These are phyloP conservation scores for Ganoderma sinense DNA, from an alignment of 1,284 basidiomycete species.

Conservation along the genomic window DNA sequence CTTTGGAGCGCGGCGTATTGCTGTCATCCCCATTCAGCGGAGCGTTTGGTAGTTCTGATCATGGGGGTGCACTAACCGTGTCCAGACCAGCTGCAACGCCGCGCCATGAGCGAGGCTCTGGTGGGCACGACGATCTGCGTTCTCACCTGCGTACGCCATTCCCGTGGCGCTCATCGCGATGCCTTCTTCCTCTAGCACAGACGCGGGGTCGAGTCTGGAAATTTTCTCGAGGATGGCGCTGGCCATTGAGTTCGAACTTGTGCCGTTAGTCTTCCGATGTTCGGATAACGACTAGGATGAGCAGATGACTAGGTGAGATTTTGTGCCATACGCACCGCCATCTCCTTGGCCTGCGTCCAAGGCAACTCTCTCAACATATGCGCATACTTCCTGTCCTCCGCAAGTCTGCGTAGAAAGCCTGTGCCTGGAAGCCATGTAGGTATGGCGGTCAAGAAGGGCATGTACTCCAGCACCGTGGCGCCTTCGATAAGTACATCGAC, in stretches of 20 bases:
- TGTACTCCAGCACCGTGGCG: conserved; percentile 18
- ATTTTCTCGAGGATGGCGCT: conserved; percentile 8
- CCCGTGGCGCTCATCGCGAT: conserved; percentile 6
- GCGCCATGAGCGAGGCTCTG: not conserved
- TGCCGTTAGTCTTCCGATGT: not conserved
- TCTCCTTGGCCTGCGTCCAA: conserved; percentile 7
- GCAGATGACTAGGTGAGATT: not conserved
- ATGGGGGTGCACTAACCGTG: conserved; percentile 19
- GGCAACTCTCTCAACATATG: conserved; percentile 8
- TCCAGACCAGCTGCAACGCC: conserved; percentile 24
- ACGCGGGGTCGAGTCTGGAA: not conserved
- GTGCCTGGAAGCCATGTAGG: conserved; percentile 15
- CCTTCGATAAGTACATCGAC: conserved; percentile 6
- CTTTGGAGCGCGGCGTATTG: conserved; percentile 27
- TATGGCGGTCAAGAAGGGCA: conserved; percentile 19
- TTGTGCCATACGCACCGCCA: not conserved
- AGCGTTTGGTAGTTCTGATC: not conserved
- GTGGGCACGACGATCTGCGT: not conserved
- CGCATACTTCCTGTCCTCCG: not conserved
- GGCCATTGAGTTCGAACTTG: not conserved
- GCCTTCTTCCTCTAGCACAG: conserved; percentile 12
- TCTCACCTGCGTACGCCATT: conserved; percentile 12
- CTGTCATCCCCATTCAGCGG: conserved; percentile 22
- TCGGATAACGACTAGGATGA: not conserved
- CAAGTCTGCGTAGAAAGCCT: conserved; percentile 2